These are phyloP conservation scores for Neurospora sp. DNA, from an alignment of 495 filamentous ascomycete genomes.

Conservation along the genomic window DNA sequence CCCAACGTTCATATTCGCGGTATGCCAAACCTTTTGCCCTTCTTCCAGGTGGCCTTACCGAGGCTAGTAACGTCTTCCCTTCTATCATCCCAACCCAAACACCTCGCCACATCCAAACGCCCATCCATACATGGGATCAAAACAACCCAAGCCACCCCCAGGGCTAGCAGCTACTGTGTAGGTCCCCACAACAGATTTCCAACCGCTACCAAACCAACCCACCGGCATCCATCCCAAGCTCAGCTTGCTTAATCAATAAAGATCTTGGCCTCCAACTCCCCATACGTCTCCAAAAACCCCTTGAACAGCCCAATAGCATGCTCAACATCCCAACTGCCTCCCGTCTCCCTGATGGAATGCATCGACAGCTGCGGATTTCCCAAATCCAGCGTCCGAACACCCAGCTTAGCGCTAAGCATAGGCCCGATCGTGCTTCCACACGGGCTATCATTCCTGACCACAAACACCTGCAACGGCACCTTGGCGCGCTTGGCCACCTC, in stretches of 20 bases:
- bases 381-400: conserved; percentile 79
- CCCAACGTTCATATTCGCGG: background rate
- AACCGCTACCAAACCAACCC: background rate
- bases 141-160: background rate
- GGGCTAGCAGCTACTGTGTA: background rate
- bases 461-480: conserved; percentile 88
- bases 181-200: background rate
- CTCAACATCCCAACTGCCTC: conserved; percentile 78
- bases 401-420: conserved; percentile 79
- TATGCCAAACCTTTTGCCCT: background rate
- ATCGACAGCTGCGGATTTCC: conserved; percentile 95
- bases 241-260: conserved; percentile 52
- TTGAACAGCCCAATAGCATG: conserved; percentile 80
- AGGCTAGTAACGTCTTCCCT: background rate
- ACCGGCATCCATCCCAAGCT: background rate
- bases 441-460: conserved; percentile 87
- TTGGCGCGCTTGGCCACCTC: conserved; percentile 60
- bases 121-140: background rate
- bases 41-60: background rate
- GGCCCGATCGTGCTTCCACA: conserved; percentile 96
- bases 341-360: conserved; percentile 94
- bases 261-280: conserved; percentile 68
- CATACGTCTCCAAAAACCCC: conserved; percentile 76
- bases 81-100: background rate
- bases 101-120: background rate